Evolutionary conservation across 2,329 filamentous ascomycete species (phyloP), one percentile per base, ranked within the genome.

Genomic region (Cytospora schulzeri): DNA sequence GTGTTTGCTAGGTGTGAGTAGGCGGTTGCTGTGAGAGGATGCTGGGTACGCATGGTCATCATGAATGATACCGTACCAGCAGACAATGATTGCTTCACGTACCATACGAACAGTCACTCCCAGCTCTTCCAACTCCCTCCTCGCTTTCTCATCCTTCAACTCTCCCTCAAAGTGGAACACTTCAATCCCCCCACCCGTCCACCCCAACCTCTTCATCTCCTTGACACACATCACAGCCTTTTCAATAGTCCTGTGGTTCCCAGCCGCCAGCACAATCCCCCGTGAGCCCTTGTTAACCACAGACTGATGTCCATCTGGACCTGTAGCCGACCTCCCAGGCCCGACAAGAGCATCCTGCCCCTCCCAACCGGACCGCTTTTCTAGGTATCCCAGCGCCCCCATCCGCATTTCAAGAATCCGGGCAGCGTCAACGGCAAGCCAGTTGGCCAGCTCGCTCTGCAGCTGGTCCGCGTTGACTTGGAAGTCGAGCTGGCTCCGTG

Each of bases 391-490:
- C 45, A 64, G 45, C 7, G 65, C 65, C 1, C 38, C 65, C 31
- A 26, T 28, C 31, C 65, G 53, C 65, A 66, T 66, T 12, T 14
- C 35, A 9, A 57, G 29, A 22, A 66, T 57, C 7, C 45, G 22
- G 15, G 31, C 57, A 28, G 62, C 35, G 19, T 24, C 53, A 15
- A 66, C 52, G n/a, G 50, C 45, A 9, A 51, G 41, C 65, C 65
- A 66, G 38, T 50, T 51, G n/a, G 33, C 31, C 52, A n/a, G 65
- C 57, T 64, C 61, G n/a, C 33, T 51, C 38, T 22, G 9, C 52
- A 66, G 61, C 61, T 66, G 65, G 53, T 66, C 65, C 4, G 57
- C 29, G 57, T 66, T 66, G 57, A 66, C 65, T 62, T 66, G 65
- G 24, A 22, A 3, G 29, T 57, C 41, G 38, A 63, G 61, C 29